phyloP scores from a whole-genome alignment of 2,329 filamentous ascomycete species.

The Hymenoscyphus salicellus region DNA sequence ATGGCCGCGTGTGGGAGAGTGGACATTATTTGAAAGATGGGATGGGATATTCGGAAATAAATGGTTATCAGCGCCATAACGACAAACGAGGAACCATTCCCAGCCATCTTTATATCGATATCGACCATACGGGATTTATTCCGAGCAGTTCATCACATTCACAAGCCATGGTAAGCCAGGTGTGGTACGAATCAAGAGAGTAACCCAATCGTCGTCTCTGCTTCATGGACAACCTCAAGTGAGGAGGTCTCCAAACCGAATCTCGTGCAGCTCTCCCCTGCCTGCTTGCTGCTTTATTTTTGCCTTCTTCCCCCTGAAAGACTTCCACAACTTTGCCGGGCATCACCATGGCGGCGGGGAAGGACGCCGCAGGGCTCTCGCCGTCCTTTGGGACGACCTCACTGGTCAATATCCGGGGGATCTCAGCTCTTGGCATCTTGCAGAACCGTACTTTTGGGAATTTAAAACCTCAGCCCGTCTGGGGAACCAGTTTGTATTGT shows the following conservation, averaged over 20 bases:
- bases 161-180: not conserved
- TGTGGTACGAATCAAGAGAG: not conserved
- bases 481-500: not conserved
- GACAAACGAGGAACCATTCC: not conserved
- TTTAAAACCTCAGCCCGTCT: not conserved
- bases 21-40: not conserved
- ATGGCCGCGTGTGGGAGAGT: not conserved
- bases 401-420: not conserved
- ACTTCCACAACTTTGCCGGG: not conserved
- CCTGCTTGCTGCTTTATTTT: not conserved
- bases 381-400: not conserved
- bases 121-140: not conserved
- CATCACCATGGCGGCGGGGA: not conserved
- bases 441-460: slow-evolving; percentile 1
- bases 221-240: not conserved
- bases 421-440: not conserved
- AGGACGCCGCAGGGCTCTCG: not conserved
- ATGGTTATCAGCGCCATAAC: not conserved
- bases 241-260: not conserved
- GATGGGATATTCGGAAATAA: too few species aligned
- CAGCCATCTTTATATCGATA: not conserved
- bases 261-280: not conserved
- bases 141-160: not conserved
- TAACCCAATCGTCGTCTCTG: not conserved
- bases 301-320: not conserved